Base-by-base conservation (phyloP, 371 early-diverging fungal genomes). In the Haplosporangium sp. region DNA sequence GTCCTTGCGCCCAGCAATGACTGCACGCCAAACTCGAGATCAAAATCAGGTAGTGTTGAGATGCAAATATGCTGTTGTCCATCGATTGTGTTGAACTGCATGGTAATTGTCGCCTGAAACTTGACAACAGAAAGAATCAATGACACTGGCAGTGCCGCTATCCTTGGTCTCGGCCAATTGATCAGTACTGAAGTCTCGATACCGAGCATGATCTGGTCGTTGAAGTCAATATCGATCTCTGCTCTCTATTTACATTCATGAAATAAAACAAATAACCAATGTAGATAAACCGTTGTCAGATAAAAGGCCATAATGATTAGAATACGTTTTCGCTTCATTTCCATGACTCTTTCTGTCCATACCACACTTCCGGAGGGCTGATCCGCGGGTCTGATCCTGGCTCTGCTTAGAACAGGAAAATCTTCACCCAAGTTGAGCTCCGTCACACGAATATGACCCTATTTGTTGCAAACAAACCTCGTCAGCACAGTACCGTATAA, bases 71-170 rank as follows among this genome's bases (percentile, higher is more conserved):
- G 87, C 54, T 91, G 79, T 59, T 81, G 74, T 53, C 82, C 62
- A 73, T 83, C 79, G 50, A 67, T 80, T 8, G 81, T 80, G 53
- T 87, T 85, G 62, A 89, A 87, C 68, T 90, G 89, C 58, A 89
- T 48, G 7, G 85, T 86, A 50, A 90, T 64, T 38, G 95, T 96
- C 62, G 95, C 96, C 9, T 93, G 90, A 73, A 98, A 95, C 71
- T 92, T 87, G 50, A 93, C 88, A 23, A 97, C 89, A 13, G 94
- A 92, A 6, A 96, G 79, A 0, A 89, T 83, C 42, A 98, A 84
- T 1, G 96, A 92, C 7, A 98, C 89, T 6, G 98, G 98, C 29
- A 98, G 82, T 8, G 96, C 95, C 1, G 98, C 98, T 69, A 95
- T 91, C 47, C 86, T 82, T 16, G 90, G 86, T 46, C 89, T 89